phyloP scores from a whole-genome alignment of 495 filamentous ascomycete species.

The Penicillium soppii region DNA sequence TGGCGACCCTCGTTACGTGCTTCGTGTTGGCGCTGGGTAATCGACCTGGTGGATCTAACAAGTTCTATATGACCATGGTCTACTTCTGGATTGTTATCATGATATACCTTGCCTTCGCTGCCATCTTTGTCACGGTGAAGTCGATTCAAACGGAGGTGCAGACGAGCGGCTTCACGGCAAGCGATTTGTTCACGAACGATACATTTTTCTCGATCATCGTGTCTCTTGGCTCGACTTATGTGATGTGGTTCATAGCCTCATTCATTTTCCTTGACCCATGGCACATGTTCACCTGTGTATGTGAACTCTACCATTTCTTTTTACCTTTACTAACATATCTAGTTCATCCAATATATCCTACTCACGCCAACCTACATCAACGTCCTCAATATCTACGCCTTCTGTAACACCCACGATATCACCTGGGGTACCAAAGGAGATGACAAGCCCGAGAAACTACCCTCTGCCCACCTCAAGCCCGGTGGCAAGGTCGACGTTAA shows the following conservation, averaged over 20 bases:
- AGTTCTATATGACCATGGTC: conserved; percentile 94
- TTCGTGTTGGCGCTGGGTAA: conserved; percentile 96
- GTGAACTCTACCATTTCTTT: conserved; percentile 10
- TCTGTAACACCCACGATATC: conserved; percentile 97
- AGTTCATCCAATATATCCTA: conserved; percentile 94
- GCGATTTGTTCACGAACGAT: conserved; percentile 76
- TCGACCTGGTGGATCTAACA: conserved; percentile 89
- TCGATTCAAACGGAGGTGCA: conserved; percentile 70
- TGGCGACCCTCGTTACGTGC: conserved; percentile 86
- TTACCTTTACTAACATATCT: conserved; percentile 7
- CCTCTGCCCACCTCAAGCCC: conserved; percentile 76
- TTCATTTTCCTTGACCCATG: conserved; percentile 97
- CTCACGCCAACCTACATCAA: conserved; percentile 95
- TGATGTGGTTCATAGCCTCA: conserved; percentile 89
- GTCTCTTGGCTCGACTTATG: conserved; percentile 85
- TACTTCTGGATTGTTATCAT: conserved; percentile 97
- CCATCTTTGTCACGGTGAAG: conserved; percentile 89
- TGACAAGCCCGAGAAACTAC: conserved; percentile 81
- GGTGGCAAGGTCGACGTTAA: conserved; percentile 93
- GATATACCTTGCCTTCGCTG: conserved; percentile 91
- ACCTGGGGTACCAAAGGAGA: conserved; percentile 97
- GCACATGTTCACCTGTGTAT: conserved; percentile 91
- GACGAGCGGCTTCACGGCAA: conserved; percentile 57
- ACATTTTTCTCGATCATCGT: conserved; percentile 94
- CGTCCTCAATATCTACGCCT: conserved; percentile 95